phyloP scores from a whole-genome alignment of 2,329 filamentous ascomycete species.

The Colletotrichum viniferum region DNA sequence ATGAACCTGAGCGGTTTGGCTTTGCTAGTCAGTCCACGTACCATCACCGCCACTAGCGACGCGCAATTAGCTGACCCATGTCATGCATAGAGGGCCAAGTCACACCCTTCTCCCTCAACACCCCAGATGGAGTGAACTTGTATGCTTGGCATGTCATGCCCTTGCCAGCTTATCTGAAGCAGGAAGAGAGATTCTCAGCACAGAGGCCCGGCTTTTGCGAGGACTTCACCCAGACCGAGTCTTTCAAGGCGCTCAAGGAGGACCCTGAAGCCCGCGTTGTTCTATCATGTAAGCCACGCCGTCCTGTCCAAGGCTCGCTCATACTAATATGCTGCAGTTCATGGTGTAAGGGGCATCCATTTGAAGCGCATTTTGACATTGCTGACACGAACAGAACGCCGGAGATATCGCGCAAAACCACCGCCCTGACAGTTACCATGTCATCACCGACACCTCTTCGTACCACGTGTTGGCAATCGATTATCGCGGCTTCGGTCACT shows the following conservation, averaged over 20 bases:
- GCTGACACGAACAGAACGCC: conserved; percentile 65
- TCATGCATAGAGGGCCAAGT: conserved; percentile 75
- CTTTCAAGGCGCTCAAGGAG: conserved; percentile 65
- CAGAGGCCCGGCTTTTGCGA: conserved; percentile 53
- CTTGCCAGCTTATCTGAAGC: conserved; percentile 72
- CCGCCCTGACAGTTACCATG: conserved; percentile 78
- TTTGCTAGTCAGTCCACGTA: conserved; percentile 71
- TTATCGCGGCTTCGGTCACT: conserved; percentile 87
- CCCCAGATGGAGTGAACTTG: conserved; percentile 75
- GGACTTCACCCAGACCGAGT: conserved; percentile 60
- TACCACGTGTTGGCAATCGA: conserved; percentile 88
- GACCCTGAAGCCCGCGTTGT: conserved; percentile 69
- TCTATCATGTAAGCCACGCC: conserved; percentile 52
- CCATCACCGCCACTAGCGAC: neutral
- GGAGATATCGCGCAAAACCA: conserved; percentile 82
- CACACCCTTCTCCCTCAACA: conserved; percentile 79
- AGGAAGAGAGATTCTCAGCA: conserved; percentile 66
- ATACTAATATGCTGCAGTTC: conserved; percentile 47
- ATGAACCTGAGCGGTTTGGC: conserved; percentile 81
- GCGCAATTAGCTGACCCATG: neutral
- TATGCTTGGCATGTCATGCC: conserved; percentile 94
- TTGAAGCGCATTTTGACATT: conserved; percentile 23
- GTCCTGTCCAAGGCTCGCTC: neutral
- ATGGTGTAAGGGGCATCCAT: conserved; percentile 57
- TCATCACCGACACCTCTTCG: conserved; percentile 72